Conservation (phyloP, 1,284 basidiomycete genomes). For the Leccinum solheimii region DNA sequence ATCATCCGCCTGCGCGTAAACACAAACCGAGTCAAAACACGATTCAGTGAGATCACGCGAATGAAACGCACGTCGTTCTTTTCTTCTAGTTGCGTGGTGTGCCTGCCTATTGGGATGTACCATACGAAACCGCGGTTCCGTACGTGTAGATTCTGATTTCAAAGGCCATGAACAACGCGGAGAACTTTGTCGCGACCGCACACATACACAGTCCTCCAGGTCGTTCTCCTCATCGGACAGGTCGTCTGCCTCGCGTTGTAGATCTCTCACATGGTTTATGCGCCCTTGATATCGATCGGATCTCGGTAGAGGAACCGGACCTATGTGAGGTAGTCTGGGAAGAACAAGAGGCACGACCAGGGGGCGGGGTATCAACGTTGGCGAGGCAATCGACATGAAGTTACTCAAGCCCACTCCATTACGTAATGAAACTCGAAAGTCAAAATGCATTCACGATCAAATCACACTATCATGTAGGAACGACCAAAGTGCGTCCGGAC, state of each 20-base stretch:
- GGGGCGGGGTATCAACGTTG: constrained; percentile 65
- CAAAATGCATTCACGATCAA: background rate
- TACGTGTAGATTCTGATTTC: constrained; percentile 53
- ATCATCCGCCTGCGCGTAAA: constrained; percentile 43
- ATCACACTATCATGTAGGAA: constrained; percentile 59
- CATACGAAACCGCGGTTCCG: constrained; percentile 66
- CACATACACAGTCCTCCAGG: constrained; percentile 65
- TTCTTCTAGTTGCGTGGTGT: constrained; percentile 74
- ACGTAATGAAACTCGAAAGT: background rate
- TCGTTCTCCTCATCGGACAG: constrained; percentile 83
- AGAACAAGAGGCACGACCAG: constrained; percentile 64
- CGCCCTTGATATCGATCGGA: constrained; percentile 50
- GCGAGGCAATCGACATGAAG: constrained; percentile 57
- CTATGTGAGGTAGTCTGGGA: constrained; percentile 63
- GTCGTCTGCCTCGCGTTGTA: constrained; percentile 80
- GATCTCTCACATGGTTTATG: constrained; percentile 63
- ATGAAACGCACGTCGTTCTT: constrained; percentile 69
- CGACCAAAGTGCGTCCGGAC: constrained; percentile 79
- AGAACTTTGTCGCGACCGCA: background rate
- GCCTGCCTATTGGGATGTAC: constrained; percentile 70
- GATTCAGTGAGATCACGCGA: constrained; percentile 1
- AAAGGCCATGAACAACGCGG: background rate
- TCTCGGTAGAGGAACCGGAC: constrained; percentile 60
- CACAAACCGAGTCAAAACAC: background rate
- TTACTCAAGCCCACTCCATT: background rate